phyloP scores from a whole-genome alignment of 202 grass and related monocot species.

The Saccharum hybrid region DNA sequence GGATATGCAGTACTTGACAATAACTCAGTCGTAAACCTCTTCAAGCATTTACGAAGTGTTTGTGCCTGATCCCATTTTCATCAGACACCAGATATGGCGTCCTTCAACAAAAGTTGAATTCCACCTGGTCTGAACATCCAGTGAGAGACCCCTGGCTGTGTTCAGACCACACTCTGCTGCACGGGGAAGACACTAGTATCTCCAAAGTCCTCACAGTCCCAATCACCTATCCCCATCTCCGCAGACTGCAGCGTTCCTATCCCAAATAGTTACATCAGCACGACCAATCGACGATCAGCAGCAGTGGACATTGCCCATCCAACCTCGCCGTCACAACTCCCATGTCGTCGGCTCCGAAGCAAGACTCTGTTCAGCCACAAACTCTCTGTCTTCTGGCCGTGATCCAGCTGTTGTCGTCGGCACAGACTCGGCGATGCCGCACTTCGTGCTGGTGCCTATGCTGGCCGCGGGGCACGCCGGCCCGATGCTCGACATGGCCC shows the following conservation, averaged over 20 bases:
- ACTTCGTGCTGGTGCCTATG: conserved; percentile 44
- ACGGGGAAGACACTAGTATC: too few relatives aligned
- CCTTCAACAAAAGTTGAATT: neutral
- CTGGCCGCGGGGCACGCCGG: conserved; percentile 37
- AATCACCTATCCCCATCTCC: too few relatives aligned
- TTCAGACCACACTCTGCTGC: too few relatives aligned
- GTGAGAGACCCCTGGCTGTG: too few relatives aligned
- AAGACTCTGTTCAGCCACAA: neutral
- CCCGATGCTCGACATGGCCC: conserved; percentile 38
- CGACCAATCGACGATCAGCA: neutral
- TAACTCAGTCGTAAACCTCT: neutral
- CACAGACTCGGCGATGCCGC: neutral
- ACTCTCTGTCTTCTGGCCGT: neutral
- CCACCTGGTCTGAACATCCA: neutral
- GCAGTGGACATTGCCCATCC: neutral
- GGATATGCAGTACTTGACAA: neutral
- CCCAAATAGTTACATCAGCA: too few relatives aligned
- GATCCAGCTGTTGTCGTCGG: neutral
- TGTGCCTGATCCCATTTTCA: neutral
- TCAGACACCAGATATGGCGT: neutral
- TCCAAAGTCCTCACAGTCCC: too few relatives aligned
- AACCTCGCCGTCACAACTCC: neutral
- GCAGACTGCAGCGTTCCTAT: too few relatives aligned
- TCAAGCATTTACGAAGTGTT: neutral
- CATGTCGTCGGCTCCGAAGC: neutral